Evolutionary conservation across 371 early-diverging fungal species (phyloP).

Genomic region (Catenaria anguillulae): DNA sequence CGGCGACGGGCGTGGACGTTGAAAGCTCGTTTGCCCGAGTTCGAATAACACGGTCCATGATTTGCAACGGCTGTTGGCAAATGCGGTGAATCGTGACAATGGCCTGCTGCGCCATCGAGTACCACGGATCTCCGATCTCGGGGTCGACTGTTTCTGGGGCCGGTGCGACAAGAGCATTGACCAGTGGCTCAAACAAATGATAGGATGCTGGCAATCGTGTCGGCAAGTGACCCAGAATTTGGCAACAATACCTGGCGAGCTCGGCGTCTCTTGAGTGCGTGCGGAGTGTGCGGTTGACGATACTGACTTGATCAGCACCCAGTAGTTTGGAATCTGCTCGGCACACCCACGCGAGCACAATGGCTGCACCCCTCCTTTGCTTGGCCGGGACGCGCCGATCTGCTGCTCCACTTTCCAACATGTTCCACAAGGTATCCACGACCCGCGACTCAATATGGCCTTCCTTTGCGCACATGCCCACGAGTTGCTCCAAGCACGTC

Average conservation of each 20-base stretch:
- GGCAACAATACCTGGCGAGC: neutral
- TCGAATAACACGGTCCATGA: conserved; percentile 59
- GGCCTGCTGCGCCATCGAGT: conserved; percentile 68
- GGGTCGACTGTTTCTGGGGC: too few relatives aligned
- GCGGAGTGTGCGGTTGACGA: neutral
- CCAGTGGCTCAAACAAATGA: neutral
- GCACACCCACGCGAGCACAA: conserved; percentile 80
- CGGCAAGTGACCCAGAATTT: neutral
- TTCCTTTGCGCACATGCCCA: conserved; percentile 52
- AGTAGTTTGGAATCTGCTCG: conserved; percentile 53
- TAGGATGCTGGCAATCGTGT: neutral
- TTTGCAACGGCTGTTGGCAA: conserved; percentile 68
- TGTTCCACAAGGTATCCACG: conserved; percentile 67
- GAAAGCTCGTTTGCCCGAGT: conserved; percentile 40
- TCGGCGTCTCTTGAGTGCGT: neutral
- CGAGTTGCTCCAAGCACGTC: conserved; percentile 79
- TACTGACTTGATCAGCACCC: neutral
- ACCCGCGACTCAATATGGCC: conserved; percentile 43
- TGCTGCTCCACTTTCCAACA: conserved; percentile 51
- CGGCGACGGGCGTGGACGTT: neutral
- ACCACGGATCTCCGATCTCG: conserved; percentile 9
- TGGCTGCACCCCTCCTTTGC: conserved; percentile 76
- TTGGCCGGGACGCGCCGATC: conserved; percentile 44
- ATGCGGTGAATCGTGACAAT: conserved; percentile 75
- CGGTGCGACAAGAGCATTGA: too few relatives aligned